Evolutionary conservation across 805 yeast species (phyloP), one percentile per base, ranked within the genome.

Genomic region (Yamadazyma akitaensis): DNA sequence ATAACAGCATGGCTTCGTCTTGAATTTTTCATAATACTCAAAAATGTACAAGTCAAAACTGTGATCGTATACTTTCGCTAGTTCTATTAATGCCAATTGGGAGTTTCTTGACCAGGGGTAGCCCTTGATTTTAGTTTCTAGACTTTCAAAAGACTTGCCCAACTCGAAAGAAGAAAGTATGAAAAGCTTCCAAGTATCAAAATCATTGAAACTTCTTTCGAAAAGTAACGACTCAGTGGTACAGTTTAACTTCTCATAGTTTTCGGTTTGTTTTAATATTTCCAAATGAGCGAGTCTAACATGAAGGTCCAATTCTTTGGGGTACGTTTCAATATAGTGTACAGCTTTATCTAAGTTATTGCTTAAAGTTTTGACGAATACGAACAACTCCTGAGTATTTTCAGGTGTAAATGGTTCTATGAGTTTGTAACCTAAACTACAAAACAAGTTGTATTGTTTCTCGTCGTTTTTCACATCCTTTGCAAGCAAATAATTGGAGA

Each of bases 171-270:
- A 72, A 2, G 90, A 67, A 38, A 70, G 65, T 17, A 80, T 72
- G 42, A 77, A 63, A 14, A 71, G 66, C 53, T 81, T 77, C 88
- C 95, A 88, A 33, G 89, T 80, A 47, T 79, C 77, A 72, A 80
- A 91, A 61, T 90, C 96, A 61, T 91, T 89, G 45, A 85, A 75
- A 9, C 71, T 61, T 19, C 75, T 65, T 3, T 65, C 68, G 14
- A 73, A 66, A 30, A 89, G 60, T 12, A 80, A 69, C 3, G 56
- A 49, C 5, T 59, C 36, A 39, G 81, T 65, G 49, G 67, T 66
- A 0, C 69, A 61, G 50, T 57, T 70, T 12, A 88, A 62, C 11
- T 56, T 50, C 0, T 65, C 64, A 78, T 81, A 81, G 2, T 71
- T 53, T 43, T 74, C 65, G 7, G 63, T 28, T 13, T 63, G 55